A percentile compares a stretch with the other conserved stretches of the same genome.
phyloP scores from a whole-genome alignment of 1,284 basidiomycete genomes.

The Naganishia albida region DNA sequence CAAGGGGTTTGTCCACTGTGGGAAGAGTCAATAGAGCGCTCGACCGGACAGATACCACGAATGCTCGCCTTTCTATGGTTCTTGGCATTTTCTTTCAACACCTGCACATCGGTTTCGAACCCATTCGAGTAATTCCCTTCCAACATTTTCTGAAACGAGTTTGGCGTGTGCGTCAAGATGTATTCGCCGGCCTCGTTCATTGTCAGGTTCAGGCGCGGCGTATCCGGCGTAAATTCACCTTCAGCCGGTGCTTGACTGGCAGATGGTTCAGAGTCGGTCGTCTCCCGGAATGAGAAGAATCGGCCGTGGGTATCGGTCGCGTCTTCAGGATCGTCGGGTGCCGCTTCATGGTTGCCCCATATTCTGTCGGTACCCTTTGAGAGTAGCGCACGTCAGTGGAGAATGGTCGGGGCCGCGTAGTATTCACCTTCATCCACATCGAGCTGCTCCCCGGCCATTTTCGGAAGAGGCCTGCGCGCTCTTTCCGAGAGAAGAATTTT shows the following conservation, averaged over 20 bases:
- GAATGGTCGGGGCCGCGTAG: background rate
- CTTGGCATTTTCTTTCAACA: constrained; percentile 65
- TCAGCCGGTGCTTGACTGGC: constrained; percentile 38
- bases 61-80: constrained; percentile 59
- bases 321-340: constrained; percentile 67
- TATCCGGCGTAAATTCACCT: constrained; percentile 46
- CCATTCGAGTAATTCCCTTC: constrained; percentile 88
- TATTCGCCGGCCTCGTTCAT: constrained; percentile 72
- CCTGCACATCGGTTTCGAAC: constrained; percentile 74
- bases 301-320: constrained; percentile 72
- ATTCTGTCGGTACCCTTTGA: constrained; percentile 78
- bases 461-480: constrained; percentile 87
- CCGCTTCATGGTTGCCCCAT: constrained; percentile 71
- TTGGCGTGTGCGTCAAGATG: constrained; percentile 81
- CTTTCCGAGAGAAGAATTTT: constrained; percentile 80
- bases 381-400: background rate
- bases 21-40: constrained; percentile 52
- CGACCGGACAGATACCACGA: constrained; percentile 34
- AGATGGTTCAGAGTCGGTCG: constrained; percentile 39
- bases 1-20: constrained; percentile 93
- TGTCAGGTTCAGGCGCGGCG: constrained; percentile 71
- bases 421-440: constrained; percentile 80
- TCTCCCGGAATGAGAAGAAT: constrained; percentile 73
- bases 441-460: constrained; percentile 94
- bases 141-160: constrained; percentile 87